phyloP scores from a whole-genome alignment of 1,284 basidiomycete species.

The Mycena citricolor region DNA sequence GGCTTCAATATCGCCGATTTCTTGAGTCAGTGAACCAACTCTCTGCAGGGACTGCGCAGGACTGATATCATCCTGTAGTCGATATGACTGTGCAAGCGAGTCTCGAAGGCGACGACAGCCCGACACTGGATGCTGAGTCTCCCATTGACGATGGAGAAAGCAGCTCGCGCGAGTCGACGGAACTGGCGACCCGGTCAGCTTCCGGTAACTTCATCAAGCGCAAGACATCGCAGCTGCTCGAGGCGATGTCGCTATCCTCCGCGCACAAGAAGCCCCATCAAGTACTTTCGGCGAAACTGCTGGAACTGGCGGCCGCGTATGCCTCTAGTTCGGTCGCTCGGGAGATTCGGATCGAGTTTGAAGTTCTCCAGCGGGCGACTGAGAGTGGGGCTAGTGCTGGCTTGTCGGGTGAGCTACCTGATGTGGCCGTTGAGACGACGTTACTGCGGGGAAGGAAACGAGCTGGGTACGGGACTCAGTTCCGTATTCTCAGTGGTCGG shows the following conservation, averaged over 20 bases:
- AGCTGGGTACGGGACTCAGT: constrained; percentile 87
- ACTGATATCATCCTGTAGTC: constrained; percentile 40
- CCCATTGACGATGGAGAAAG: constrained; percentile 49
- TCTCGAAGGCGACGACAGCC: constrained; percentile 44
- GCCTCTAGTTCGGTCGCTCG: constrained; percentile 66
- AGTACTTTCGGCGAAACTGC: constrained; percentile 65
- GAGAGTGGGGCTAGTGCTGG: constrained; percentile 26
- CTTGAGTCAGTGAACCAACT: constrained; percentile 62
- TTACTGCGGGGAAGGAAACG: constrained; percentile 78
- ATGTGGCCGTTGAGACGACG: constrained; percentile 64
- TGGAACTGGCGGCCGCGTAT: constrained; percentile 74
- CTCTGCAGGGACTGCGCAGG: not conserved
- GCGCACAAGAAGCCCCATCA: constrained; percentile 34
- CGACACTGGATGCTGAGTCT: constrained; percentile 36
- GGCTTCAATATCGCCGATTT: constrained; percentile 98
- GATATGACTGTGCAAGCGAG: constrained; percentile 84
- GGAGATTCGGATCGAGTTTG: constrained; percentile 66
- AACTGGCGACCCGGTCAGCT: constrained; percentile 48
- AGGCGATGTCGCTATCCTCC: constrained; percentile 54
- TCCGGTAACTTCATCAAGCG: constrained; percentile 59
- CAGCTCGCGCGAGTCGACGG: constrained; percentile 50
- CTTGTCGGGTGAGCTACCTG: constrained; percentile 50
- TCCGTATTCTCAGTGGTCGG: constrained; percentile 87
- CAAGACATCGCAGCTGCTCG: constrained; percentile 78
- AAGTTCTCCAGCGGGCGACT: constrained; percentile 40